Base-by-base conservation (phyloP, 2,329 filamentous ascomycete species). In the Microsporum ferrugineum region DNA sequence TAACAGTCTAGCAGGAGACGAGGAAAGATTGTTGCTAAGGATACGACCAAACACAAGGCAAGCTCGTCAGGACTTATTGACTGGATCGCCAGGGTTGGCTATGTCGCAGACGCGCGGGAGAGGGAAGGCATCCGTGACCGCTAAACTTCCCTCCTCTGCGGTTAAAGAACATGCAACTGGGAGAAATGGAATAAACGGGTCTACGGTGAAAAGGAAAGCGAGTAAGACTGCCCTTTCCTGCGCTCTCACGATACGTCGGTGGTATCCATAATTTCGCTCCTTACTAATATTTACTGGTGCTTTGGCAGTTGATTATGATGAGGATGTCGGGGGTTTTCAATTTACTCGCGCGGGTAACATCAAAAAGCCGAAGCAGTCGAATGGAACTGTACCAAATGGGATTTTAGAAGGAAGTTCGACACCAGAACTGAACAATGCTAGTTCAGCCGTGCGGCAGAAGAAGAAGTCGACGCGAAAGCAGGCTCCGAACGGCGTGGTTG, bases 281-380 rank as follows among this genome's bases (percentile, higher is more conserved):
- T 23, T 58, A 41, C 62, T 65, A 38, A 64, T 59, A 38, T 47
- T 61, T 17, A 31, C 41, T 60, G 27, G 10, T 47, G 36, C 38
- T 55, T 34, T 23, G n/a, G n/a, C 41, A 64, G 60, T 62, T 77
- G 79, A 75, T 64, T 87, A 86, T 67, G 86, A 89, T 68, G 88
- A 91, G 72, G 82, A 88, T 68, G 85, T 88, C 76, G 88, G 88
- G 68, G 88, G 88, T 64, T 91, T 91, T 68, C 79, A 84, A 62
- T 91, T 91, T 71, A 84, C 85, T 65, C 83, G 88, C 66, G 84
- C 81, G 64, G 60, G 62, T 17, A 65, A 63, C 49, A 62, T 62
- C 39, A 60, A 60, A 39, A 60, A 57, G 55, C 33, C 31, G 59
- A 57, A 51, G 31, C 55, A 66, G 72, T 63, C 63, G 69, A 61